Base-by-base conservation (phyloP, 1,284 basidiomycete species). In the Ganoderma resinaceum region DNA sequence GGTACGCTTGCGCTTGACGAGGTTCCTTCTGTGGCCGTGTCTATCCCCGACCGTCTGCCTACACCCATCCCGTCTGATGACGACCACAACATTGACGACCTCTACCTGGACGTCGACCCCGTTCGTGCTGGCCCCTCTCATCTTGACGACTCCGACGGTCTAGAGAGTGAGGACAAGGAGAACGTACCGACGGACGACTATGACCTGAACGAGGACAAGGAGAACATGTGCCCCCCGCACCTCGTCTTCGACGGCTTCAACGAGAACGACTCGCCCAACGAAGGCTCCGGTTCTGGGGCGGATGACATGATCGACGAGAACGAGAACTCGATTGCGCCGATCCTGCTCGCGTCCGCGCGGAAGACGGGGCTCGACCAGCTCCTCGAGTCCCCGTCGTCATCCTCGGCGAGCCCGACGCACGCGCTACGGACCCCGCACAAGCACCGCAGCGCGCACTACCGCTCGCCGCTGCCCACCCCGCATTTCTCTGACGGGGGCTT, bases 51-150 rank as follows among this genome's bases (percentile, higher is more conserved):
- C 20, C 68, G 67, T 40, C 67, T 65, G 42, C 72, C 70, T 31
- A 73, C 73, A 3, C 72, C 72, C 2, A 60, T 71, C 6, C 68
- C 70, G 3, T 72, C 71, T 0, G 73, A 72, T 53, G 71, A 71
- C 37, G 66, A 68, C 29, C 70, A 74, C 71, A 69, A 73, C 11
- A 74, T 73, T 55, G 74, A 76, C 60, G 73, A 77, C 62, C 67
- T 76, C 14, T 77, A 76, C 61, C 42, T 73, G 14, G 75, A 74
- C 40, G 62, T 73, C 14, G 69, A 74, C 55, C 72, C 74, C 23
- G 61, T 65, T 0, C 71, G 65, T 11, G 59, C 68, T n/a, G 61
- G 46, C 1, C 60, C 29, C 3, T 46, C 64, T 5, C 66, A 68
- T 4, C 26, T 64, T 1, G 61, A 65, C n/a, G 46, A 65, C 18